phyloP scores from a whole-genome alignment of 2,329 filamentous ascomycete genomes.

The Colletotrichum aenigma region DNA sequence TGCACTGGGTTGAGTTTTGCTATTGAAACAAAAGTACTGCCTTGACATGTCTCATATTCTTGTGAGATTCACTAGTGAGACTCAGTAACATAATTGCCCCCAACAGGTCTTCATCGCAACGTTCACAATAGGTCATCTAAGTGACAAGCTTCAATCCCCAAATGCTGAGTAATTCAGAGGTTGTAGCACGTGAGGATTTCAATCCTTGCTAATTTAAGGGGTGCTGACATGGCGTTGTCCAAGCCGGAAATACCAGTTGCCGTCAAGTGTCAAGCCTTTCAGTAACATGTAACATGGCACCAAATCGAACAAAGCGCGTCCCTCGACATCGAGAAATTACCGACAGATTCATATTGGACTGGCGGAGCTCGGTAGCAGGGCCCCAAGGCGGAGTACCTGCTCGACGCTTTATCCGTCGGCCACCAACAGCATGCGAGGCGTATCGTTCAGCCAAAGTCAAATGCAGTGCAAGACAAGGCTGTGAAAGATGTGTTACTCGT shows the following conservation, averaged over 20 bases:
- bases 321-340: not conserved
- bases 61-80: fast-evolving
- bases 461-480: not conserved
- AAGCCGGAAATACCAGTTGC: too few species aligned
- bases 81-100: not conserved
- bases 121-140: not conserved
- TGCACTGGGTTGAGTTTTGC: too few species aligned
- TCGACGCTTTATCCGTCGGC: not conserved
- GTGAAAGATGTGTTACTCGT: not conserved
- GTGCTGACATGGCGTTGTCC: not conserved
- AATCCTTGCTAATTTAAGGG: not conserved
- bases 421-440: not conserved
- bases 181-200: not conserved
- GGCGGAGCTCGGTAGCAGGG: not conserved
- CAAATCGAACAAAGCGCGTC: not conserved
- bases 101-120: not conserved
- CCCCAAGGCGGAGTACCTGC: not conserved
- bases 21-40: too few species aligned
- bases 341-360: not conserved
- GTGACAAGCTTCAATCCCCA: too few species aligned
- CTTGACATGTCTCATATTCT: not conserved
- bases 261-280: too few species aligned
- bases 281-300: not conserved
- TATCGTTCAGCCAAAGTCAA: not conserved
- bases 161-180: not conserved